A percentile compares a stretch with the other conserved stretches of the same genome.
Conservation (phyloP, 495 filamentous ascomycete species). For the Pseudomonodictys pantanalensis region DNA sequence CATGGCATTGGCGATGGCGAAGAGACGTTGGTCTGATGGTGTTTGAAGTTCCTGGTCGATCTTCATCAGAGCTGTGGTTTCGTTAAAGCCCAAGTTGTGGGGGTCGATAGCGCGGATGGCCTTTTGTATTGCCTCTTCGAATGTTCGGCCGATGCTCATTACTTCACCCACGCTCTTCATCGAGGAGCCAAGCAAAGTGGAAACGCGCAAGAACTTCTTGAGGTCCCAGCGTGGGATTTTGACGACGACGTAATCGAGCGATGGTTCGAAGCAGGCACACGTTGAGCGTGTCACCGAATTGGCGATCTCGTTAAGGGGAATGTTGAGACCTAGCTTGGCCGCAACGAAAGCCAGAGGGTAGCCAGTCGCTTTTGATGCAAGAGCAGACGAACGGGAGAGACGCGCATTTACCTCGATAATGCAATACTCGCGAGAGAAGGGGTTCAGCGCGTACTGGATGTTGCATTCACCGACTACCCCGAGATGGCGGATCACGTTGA, state of each 20-base stretch:
- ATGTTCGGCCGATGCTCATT: slow-evolving; percentile 95
- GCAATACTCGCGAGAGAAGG: slow-evolving; percentile 90
- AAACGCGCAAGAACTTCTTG: slow-evolving; percentile 97
- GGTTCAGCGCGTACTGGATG: slow-evolving; percentile 94
- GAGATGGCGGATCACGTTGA: slow-evolving; percentile 93
- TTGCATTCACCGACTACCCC: slow-evolving; percentile 98
- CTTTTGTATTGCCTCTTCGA: slow-evolving; percentile 98
- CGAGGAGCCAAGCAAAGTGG: slow-evolving; percentile 88
- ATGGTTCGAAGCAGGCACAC: slow-evolving; percentile 98
- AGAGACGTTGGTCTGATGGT: slow-evolving; percentile 94
- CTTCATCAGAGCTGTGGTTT: slow-evolving; percentile 88
- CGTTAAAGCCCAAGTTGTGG: slow-evolving; percentile 92
- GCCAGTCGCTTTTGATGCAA: slow-evolving; percentile 96
- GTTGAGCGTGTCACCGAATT: slow-evolving; percentile 96
- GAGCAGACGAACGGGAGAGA: slow-evolving; percentile 90
- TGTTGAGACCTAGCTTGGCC: slow-evolving; percentile 89
- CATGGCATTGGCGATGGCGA: slow-evolving; percentile 98
- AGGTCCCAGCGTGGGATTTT: slow-evolving; percentile 99
- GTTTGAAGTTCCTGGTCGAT: slow-evolving; percentile 95
- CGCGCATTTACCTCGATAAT: slow-evolving; percentile 98
- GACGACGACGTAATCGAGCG: slow-evolving; percentile 95
- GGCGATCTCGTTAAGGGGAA: slow-evolving; percentile 92
- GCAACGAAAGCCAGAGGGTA: slow-evolving; percentile 97
- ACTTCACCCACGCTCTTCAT: slow-evolving; percentile 99
- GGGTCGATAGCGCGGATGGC: slow-evolving; percentile 93